Conservation (phyloP, 208 protist genomes). For the Herpetomonas tarakana region DNA sequence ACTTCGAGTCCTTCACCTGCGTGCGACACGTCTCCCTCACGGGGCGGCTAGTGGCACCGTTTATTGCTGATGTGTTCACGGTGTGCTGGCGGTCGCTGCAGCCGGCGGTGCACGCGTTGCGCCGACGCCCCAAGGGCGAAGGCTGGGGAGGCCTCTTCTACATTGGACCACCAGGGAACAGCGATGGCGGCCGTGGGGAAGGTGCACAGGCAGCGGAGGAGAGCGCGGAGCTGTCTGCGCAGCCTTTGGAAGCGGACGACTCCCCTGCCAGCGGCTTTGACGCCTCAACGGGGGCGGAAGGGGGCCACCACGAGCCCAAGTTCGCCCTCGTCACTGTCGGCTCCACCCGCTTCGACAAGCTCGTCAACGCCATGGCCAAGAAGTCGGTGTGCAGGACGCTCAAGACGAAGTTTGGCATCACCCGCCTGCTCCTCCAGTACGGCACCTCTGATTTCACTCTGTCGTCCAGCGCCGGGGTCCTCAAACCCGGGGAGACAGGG, state of each 20-base stretch:
- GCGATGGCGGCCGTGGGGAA: neutral
- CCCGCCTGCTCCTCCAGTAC: constrained; percentile 70
- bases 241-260: neutral
- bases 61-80: constrained; percentile 70
- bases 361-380: constrained; percentile 51
- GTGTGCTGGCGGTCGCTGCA: constrained; percentile 77
- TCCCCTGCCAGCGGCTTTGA: neutral
- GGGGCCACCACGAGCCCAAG: constrained; percentile 1
- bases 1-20: constrained; percentile 90
- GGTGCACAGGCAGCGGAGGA: neutral
- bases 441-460: constrained; percentile 31
- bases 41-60: constrained; percentile 58
- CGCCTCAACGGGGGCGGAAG: constrained; percentile 1
- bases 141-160: constrained; percentile 27
- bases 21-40: constrained; percentile 79
- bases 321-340: constrained; percentile 89
- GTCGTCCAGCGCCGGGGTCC: neutral
- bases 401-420: constrained; percentile 36
- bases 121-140: too few relatives aligned
- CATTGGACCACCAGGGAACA: constrained; percentile 25
- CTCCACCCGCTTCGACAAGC: constrained; percentile 73
- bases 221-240: neutral
- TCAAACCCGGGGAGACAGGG: neutral
- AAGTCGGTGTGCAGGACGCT: constrained; percentile 36
- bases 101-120: constrained; percentile 14